Evolutionary conservation across 106 monocot species (phyloP), one percentile per base, ranked within the genome.

Genomic region (Dendrobium catenatum): DNA sequence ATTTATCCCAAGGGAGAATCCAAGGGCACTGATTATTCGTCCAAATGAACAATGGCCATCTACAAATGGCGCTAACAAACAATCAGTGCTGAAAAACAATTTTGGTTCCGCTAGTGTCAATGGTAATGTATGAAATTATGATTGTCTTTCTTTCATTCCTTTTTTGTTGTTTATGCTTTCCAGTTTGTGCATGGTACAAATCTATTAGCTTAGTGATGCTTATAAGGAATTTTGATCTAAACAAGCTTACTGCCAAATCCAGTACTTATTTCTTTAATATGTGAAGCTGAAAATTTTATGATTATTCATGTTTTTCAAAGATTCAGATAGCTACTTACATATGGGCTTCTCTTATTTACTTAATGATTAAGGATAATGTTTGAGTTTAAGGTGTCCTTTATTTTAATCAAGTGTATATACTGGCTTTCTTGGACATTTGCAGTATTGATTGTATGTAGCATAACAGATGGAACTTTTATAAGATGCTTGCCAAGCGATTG

Each of bases 1-100:
- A 84, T 88, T 93, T 79, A 90, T 93, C 79, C 98, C 92, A 19
- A 91, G 98, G 75, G 98, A 94, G 83, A 98, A 98, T 80, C 98
- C 98, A 18, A 93, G 94, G 74, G 77, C 91, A 73, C 66, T 98
- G 68, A 80, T 98, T 82, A 85, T 98, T 82, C 89, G 86, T 84
- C 93, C 94, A 42, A 88, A 91, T 79, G 98, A 98, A 43, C 90
- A 94, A 78, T 90, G 90, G 97, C 87, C 98, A 42, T 48, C 85
- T 18, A 80, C 75, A 79, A 51, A 7, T 72, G 74, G 33, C 73
- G 11, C 77, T 27, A 88, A 87, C 26, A 86, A 79, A 33, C 77
- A 84, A 46, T 43, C 77, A 42, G 43, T 78, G 37, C 67, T 55
- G 27, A 96, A 86, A 79, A 83, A 81, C 49, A 68, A 31, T n/a